Evolutionary conservation across 441 rosid species (phyloP), one percentile per base, ranked within the genome.

Genomic region (Aquilaria agallochum): DNA sequence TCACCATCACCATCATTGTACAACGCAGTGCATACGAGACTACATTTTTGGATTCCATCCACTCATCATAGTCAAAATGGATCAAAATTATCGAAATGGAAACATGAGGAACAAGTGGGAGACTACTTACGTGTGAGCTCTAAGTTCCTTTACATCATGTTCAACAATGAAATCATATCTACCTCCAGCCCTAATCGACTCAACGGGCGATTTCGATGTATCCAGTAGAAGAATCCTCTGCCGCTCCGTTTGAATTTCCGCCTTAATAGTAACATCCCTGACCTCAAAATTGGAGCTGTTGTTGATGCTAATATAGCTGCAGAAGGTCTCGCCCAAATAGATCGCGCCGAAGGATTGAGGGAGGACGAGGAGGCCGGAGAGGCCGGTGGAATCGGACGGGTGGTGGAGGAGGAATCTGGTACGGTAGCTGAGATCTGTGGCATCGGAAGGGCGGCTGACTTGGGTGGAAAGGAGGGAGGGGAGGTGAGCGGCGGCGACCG

Each of bases 321-420:
- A 89, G 60, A 91, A 89, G 5, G 96, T 91, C 84, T 91, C 96
- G 56, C 99, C 99, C 59, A 95, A 71, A 74, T 89, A 95, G 73
- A 95, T 95, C 59, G 99, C 96, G 58, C 95, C 96, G 81, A 95
- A 90, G 65, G 98, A 78, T 77, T 90, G 97, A 10, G 99, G 98
- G 64, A 95, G 99, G 70, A 95, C 86, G 73, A 90, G 99, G 67
- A 92, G 93, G 67, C 96, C 96, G 44, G 96, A 80, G 73, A 89
- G 95, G 59, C 95, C 97, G 67, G 87, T 80, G 64, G 98, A 81
- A 68, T 92, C 97, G 62, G 86, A 78, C 31, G 86, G 80, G 54
- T 83, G 79, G 63, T 72, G 80, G 66, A 85, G 85, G 75, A 86
- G 85, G 80, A 83, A 88, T 70, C 96, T 61, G 65, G 68, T 61